Evolutionary conservation across 2,329 filamentous ascomycete species (phyloP).

Genomic region (Cladosporium sp.): DNA sequence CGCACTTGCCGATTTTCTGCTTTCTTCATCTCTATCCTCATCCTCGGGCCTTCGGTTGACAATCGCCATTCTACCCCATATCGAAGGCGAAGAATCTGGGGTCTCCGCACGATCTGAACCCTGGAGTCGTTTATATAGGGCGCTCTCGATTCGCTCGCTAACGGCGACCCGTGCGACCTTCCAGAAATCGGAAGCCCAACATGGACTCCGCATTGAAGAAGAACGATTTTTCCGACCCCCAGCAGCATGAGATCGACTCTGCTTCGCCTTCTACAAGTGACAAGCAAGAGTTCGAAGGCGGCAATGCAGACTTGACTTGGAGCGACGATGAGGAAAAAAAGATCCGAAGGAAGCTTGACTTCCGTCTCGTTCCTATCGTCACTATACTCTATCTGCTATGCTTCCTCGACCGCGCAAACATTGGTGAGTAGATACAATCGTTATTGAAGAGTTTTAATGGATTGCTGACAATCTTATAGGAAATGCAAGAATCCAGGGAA

Average conservation of each 20-base stretch:
- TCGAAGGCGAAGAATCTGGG: conserved; percentile 9
- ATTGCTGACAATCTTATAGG: background rate
- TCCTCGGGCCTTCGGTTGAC: conserved; percentile 11
- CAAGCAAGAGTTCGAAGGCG: background rate
- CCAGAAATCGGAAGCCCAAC: background rate
- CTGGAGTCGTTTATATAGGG: conserved; percentile 9
- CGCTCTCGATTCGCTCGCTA: conserved; percentile 4
- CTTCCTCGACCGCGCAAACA: conserved; percentile 50
- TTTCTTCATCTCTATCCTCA: background rate
- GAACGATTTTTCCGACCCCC: conserved; percentile 4
- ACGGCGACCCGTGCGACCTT: conserved; percentile 1
- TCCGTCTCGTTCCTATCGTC: conserved; percentile 56
- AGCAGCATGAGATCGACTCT: conserved; percentile 4
- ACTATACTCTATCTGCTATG: conserved; percentile 56
- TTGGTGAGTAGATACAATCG: conserved; percentile 27
- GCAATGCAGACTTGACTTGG: conserved; percentile 8
- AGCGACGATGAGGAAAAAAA: conserved; percentile 34
- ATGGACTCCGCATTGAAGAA: conserved; percentile 7
- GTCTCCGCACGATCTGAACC: conserved; percentile 6
- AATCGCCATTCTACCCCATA: conserved; percentile 9
- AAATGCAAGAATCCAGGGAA: conserved; percentile 27
- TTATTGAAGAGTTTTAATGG: background rate
- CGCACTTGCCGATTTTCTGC: conserved; percentile 8
- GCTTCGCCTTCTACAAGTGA: conserved; percentile 10
- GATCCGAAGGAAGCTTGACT: conserved; percentile 52